Conservation (phyloP, 2,329 filamentous ascomycete species). For the Colletotrichum sp. region DNA sequence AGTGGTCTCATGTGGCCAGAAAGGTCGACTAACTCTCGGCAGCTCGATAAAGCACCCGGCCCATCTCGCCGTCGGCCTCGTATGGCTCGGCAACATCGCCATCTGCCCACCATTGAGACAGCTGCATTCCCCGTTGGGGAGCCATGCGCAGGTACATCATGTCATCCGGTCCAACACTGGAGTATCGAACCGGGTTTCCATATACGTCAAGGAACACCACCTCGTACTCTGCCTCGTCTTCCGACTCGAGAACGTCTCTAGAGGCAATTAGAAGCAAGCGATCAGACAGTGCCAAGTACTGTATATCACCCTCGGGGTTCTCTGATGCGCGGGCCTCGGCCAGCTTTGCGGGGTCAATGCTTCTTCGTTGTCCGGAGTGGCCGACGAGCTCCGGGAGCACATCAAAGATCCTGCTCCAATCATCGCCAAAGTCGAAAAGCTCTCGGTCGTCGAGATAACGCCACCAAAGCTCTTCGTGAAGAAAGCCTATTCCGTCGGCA, state of each 20-base stretch:
- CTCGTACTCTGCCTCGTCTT: not conserved
- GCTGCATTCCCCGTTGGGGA: not conserved
- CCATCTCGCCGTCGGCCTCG: not conserved
- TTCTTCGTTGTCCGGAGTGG: not conserved
- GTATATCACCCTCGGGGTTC: not conserved
- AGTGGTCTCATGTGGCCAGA: not conserved
- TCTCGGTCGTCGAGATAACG: not conserved
- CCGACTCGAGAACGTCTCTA: not conserved
- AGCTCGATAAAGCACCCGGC: not conserved
- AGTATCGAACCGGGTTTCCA: not conserved
- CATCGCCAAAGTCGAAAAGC: not conserved
- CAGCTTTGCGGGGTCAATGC: not conserved
- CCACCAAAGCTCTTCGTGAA: not conserved
- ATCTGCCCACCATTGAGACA: not conserved
- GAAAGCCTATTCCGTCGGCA: not conserved
- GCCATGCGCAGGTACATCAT: not conserved
- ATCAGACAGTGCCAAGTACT: not conserved
- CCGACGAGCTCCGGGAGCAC: conserved; percentile 9
- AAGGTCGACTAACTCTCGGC: not conserved
- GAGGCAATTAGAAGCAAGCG: not conserved
- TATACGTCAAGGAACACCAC: not conserved
- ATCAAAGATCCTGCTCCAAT: not conserved
- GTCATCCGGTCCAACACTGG: not conserved
- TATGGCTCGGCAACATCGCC: not conserved
- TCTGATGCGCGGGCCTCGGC: not conserved